Conservation (phyloP, 306 rosid species). For the Vigna radiata region DNA sequence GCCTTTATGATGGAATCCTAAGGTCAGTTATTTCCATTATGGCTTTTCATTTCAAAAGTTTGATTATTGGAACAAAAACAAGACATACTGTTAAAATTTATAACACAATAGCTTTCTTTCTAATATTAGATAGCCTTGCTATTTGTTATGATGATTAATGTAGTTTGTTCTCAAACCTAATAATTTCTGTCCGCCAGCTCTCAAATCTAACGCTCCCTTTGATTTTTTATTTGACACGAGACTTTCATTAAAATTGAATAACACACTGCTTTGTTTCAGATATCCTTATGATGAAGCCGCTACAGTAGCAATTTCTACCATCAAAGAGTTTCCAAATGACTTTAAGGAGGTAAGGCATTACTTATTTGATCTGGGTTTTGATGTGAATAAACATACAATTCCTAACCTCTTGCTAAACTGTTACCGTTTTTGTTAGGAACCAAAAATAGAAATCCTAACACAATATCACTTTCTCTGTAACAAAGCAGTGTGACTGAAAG, state of each 20-base stretch:
- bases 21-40: neutral
- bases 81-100: neutral
- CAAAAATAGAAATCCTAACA: too few relatives aligned
- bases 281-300: conserved; percentile 84
- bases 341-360: conserved; percentile 70
- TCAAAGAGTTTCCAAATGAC: conserved; percentile 66
- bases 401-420: too few relatives aligned
- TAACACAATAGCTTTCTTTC: neutral
- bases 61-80: neutral
- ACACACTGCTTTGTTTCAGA: conserved; percentile 51
- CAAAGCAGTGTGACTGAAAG: too few relatives aligned
- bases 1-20: neutral
- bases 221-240: conserved; percentile 1
- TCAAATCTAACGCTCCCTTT: conserved; percentile 16
- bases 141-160: conserved; percentile 11
- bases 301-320: conserved; percentile 69
- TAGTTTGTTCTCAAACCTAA: conserved; percentile 22
- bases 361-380: conserved; percentile 7
- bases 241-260: conserved; percentile 18
- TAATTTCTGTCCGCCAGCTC: neutral
- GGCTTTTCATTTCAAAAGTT: conserved; percentile 1
- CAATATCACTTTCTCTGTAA: too few relatives aligned
- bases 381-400: neutral
- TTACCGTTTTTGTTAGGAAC: too few relatives aligned
- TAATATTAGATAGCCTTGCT: neutral